A percentile compares a stretch with the other conserved stretches of the same genome.
These are phyloP conservation scores for Tulasnella calospora DNA, from an alignment of 768 basidiomycete species.

Conservation along the genomic window DNA sequence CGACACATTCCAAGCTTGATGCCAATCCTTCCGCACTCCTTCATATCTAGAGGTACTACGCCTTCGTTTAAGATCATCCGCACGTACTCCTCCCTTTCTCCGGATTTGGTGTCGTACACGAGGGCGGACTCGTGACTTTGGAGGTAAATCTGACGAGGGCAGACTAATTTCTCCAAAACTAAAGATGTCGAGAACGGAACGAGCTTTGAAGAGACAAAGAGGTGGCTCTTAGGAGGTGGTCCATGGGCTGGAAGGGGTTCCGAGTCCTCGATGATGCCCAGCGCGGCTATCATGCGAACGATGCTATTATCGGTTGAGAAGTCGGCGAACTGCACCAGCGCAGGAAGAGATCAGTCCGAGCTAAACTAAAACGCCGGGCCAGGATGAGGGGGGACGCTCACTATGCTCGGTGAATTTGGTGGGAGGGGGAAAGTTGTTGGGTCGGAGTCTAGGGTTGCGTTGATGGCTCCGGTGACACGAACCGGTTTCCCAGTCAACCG, in stretches of 20 bases:
- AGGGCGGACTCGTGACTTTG: background rate
- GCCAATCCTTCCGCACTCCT: slow-evolving; percentile 16
- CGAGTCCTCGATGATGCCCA: slow-evolving; percentile 21
- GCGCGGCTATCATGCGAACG: slow-evolving; percentile 23
- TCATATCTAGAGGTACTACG: background rate
- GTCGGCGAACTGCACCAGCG: slow-evolving; percentile 23
- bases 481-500: slow-evolving; percentile 27
- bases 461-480: slow-evolving; percentile 10
- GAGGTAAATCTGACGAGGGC: background rate
- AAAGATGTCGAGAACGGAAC: slow-evolving; percentile 24
- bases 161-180: slow-evolving; percentile 27
- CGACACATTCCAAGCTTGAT: slow-evolving; percentile 12
- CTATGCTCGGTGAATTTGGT: slow-evolving; percentile 14
- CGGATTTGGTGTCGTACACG: background rate
- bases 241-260: background rate
- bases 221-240: background rate
- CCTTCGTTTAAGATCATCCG: slow-evolving; percentile 23
- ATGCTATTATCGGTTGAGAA: slow-evolving; percentile 28
- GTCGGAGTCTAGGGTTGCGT: slow-evolving; percentile 22
- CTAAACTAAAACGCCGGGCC: background rate
- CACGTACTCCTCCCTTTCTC: slow-evolving; percentile 10
- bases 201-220: slow-evolving; percentile 22
- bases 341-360: background rate
- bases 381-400: background rate
- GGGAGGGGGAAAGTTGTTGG: slow-evolving; percentile 26